Evolutionary conservation across 108 stramenopile species (phyloP).

Genomic region (Skeletonema costatum): DNA sequence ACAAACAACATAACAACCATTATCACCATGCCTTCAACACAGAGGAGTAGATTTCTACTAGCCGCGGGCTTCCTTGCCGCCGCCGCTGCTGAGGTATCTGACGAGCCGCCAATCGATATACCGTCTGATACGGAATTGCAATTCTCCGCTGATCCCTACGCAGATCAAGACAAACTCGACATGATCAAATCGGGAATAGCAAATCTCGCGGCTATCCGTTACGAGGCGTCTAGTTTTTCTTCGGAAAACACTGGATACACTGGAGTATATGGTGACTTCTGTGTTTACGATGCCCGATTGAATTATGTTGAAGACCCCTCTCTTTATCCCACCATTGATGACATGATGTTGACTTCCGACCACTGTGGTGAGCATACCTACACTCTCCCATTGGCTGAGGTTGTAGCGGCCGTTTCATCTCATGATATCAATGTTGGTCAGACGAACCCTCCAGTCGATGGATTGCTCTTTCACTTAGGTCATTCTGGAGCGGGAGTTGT

Average conservation of each 20-base stretch:
- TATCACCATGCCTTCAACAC: too few species aligned
- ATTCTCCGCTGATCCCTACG: slow-evolving; percentile 14
- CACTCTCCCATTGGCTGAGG: slow-evolving; percentile 4
- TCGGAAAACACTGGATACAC: not conserved
- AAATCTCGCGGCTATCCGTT: slow-evolving; percentile 2
- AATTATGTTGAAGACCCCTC: slow-evolving; percentile 6
- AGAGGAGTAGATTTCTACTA: too few species aligned
- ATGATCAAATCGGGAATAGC: slow-evolving; percentile 3
- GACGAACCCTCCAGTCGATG: not conserved
- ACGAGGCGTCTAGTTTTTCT: slow-evolving; percentile 2
- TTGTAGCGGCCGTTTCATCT: not conserved
- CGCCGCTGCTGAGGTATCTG: not conserved
- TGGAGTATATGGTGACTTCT: slow-evolving; percentile 15
- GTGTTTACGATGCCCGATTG: not conserved
- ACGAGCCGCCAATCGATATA: not conserved
- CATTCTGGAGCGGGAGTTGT: slow-evolving; percentile 6
- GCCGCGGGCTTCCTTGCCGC: not conserved
- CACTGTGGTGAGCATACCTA: slow-evolving; percentile 19
- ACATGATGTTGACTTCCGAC: slow-evolving; percentile 2
- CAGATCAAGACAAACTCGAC: not conserved
- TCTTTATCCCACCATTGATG: not conserved
- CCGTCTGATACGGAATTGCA: not conserved
- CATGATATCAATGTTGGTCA: not conserved
- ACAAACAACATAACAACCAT: too few species aligned
- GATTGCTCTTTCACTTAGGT: slow-evolving; percentile 8